Conservation (phyloP, 306 rosid species). For the Fragaria vesca region DNA sequence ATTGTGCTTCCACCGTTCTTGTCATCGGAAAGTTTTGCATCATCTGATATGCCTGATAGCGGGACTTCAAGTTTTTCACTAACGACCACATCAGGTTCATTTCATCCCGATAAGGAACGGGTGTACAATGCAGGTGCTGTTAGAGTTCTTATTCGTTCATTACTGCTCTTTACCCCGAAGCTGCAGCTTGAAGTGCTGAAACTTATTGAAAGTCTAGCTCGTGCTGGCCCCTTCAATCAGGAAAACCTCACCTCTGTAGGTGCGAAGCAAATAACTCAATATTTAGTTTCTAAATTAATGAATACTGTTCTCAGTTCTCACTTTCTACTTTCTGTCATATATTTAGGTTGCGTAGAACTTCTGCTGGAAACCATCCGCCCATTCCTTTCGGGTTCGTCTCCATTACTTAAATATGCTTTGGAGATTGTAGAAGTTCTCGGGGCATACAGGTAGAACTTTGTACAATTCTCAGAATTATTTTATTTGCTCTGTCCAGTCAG, state of each 20-base stretch:
- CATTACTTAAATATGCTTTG: constrained; percentile 75
- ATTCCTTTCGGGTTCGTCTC: constrained; percentile 82
- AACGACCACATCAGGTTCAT: constrained; percentile 70
- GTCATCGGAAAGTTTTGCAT: constrained; percentile 51
- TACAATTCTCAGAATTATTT: constrained; percentile 20
- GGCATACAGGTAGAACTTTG: constrained; percentile 72
- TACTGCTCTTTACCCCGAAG: constrained; percentile 84
- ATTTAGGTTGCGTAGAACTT: constrained; percentile 91
- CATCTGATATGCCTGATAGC: constrained; percentile 43
- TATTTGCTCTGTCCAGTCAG: constrained; percentile 19
- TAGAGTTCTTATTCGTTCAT: constrained; percentile 73
- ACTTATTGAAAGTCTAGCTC: constrained; percentile 75
- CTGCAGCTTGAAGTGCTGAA: constrained; percentile 76
- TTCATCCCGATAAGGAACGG: constrained; percentile 73
- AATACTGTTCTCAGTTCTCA: constrained; percentile 16
- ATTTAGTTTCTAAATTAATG: constrained; percentile 18
- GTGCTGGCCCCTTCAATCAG: constrained; percentile 82
- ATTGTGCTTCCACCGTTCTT: constrained; percentile 77
- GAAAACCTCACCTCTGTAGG: constrained; percentile 91
- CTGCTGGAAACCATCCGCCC: constrained; percentile 87
- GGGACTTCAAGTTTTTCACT: constrained; percentile 53
- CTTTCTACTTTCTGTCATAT: constrained; percentile 4
- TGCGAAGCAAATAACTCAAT: constrained; percentile 38
- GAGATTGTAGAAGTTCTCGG: constrained; percentile 94
- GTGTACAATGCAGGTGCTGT: constrained; percentile 85